phyloP scores from a whole-genome alignment of 2,329 filamentous ascomycete genomes.

The Penicillium olsonii region DNA sequence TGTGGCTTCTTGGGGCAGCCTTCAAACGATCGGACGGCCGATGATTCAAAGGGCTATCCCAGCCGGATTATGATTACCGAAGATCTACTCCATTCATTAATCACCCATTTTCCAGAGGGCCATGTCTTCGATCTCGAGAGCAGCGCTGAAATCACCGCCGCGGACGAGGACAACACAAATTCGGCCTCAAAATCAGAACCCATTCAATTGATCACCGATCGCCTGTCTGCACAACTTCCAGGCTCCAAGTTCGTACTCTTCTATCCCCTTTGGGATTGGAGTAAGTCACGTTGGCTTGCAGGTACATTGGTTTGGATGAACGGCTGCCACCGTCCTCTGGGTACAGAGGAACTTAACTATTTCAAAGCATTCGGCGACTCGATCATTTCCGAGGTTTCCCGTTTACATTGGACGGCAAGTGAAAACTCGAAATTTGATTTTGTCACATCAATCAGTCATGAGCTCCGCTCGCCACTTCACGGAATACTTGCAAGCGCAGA shows the following conservation, averaged over 20 bases:
- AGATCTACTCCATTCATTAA: constrained; percentile 17
- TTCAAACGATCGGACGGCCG: constrained; percentile 3
- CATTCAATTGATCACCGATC: constrained; percentile 8
- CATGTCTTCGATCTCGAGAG: constrained; percentile 24
- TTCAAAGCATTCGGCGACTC: constrained; percentile 38
- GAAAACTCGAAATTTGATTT: constrained; percentile 56
- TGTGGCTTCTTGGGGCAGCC: constrained; percentile 25
- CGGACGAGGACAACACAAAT: neutral
- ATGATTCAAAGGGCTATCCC: neutral
- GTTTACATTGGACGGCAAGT: constrained; percentile 33
- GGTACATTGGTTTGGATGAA: constrained; percentile 32
- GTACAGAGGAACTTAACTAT: constrained; percentile 34
- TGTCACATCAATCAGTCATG: constrained; percentile 55
- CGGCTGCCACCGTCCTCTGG: constrained; percentile 21
- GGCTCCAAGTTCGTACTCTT: constrained; percentile 31
- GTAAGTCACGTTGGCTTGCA: constrained; percentile 36
- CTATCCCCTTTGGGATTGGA: constrained; percentile 38
- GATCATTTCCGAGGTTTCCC: constrained; percentile 37
- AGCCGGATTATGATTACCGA: constrained; percentile 14
- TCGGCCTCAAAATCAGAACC: neutral
- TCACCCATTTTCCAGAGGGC: constrained; percentile 26
- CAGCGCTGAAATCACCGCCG: neutral
- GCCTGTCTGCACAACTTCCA: constrained; percentile 23
- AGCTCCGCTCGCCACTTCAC: constrained; percentile 51
- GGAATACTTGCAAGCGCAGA: constrained; percentile 54